phyloP scores from a whole-genome alignment of 1,139 yeast species.

The Zygoascus meyerae region DNA sequence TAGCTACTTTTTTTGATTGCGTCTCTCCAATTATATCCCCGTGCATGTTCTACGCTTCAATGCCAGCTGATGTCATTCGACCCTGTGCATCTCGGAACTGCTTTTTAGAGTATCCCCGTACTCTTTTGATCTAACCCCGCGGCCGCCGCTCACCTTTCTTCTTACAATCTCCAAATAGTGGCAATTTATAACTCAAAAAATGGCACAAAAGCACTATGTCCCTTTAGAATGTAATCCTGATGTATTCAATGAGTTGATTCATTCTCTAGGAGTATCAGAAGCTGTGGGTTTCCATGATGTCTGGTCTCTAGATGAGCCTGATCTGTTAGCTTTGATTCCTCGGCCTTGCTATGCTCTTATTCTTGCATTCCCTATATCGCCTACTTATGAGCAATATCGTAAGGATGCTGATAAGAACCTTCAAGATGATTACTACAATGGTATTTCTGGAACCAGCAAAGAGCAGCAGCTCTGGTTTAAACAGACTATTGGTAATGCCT shows the following conservation, averaged over 20 bases:
- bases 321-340: conserved; percentile 69
- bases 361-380: conserved; percentile 73
- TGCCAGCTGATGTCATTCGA: too few species aligned
- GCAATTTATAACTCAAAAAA: background rate
- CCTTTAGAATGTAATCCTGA: conserved; percentile 91
- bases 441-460: conserved; percentile 28
- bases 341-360: conserved; percentile 73
- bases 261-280: conserved; percentile 59
- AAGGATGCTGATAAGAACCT: conserved; percentile 31
- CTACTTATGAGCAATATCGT: conserved; percentile 51
- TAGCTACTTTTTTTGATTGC: too few species aligned
- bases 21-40: too few species aligned
- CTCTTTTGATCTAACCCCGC: background rate
- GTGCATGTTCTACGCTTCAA: background rate
- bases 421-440: conserved; percentile 23
- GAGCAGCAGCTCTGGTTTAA: conserved; percentile 54
- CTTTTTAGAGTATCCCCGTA: background rate
- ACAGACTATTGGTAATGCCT: conserved; percentile 83
- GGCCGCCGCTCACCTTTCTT: background rate
- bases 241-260: conserved; percentile 68
- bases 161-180: background rate
- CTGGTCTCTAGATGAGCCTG: conserved; percentile 76
- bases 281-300: conserved; percentile 69
- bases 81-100: background rate
- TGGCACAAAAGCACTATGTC: conserved; percentile 39